phyloP scores from a whole-genome alignment of 1,284 basidiomycete genomes.

The Blastosporella zonata region DNA sequence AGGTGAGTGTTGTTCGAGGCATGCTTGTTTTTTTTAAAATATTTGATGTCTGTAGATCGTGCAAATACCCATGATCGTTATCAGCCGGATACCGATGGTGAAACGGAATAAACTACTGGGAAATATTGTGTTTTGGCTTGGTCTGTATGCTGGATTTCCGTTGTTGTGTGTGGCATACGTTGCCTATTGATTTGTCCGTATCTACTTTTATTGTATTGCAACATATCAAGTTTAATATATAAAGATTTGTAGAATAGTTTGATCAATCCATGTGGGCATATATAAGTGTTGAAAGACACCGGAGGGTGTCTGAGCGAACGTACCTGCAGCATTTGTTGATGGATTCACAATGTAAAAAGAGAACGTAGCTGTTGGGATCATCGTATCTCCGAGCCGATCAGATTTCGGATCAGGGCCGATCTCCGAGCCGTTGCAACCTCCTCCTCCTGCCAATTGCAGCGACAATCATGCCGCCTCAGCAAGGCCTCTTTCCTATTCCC shows the following conservation, averaged over 20 bases:
- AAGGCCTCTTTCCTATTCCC: slow-evolving; percentile 31
- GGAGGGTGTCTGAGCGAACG: no score
- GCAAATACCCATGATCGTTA: slow-evolving; percentile 88
- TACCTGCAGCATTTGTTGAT: no score
- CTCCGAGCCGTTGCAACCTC: neutral
- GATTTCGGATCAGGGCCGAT: no score
- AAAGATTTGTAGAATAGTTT: neutral
- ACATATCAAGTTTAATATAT: neutral
- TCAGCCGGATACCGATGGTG: slow-evolving; percentile 75
- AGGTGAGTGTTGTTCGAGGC: slow-evolving; percentile 31
- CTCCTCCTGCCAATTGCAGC: neutral
- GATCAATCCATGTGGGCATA: no score
- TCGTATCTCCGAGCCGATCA: neutral
- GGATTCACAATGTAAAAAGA: no score
- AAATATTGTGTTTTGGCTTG: slow-evolving; percentile 91
- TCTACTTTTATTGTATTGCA: neutral
- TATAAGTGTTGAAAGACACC: no score
- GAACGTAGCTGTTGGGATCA: no score
- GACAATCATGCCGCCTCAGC: slow-evolving; percentile 29
- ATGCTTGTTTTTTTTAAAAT: no score
- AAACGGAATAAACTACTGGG: slow-evolving; percentile 78
- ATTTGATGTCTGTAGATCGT: slow-evolving; percentile 68
- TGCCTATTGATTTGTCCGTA: slow-evolving; percentile 48
- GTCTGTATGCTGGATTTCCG: slow-evolving; percentile 88
- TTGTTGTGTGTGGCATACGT: slow-evolving; percentile 86